Evolutionary conservation across 768 basidiomycete species (phyloP), one percentile per base, ranked within the genome.

Genomic region (Tremella yokohamensis): DNA sequence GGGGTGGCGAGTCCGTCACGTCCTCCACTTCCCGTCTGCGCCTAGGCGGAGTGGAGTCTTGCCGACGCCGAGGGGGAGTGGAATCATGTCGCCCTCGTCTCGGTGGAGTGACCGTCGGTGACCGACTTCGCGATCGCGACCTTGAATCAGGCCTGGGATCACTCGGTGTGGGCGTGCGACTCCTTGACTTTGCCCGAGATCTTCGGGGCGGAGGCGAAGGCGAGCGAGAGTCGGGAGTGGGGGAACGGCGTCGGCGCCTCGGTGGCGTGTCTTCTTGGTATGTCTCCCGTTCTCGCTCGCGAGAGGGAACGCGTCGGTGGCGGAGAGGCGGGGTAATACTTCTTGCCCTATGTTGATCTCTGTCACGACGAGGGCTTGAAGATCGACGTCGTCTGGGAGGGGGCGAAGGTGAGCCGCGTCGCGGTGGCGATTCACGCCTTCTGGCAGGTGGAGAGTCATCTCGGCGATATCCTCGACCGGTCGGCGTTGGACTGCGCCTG

Each of bases 101-200:
- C 15, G 62, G 65, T 0, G 66, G 66, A 50, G 63, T 61, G 39
- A 60, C 52, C 12, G 54, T 64, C n/a, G 61, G 64, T 6, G 60
- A 52, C 16, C 57, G 56, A 11, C 62, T 66, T 11, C 62, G 44
- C 0, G 68, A 64, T 15, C 60, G 53, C 16, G 64, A 61, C 20
- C 62, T 48, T 16, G 24, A 40, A 22, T 24, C 16, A 4, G 25
- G 16, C 34, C 68, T 51, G 13, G 59, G 25, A 18, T 44, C 37
- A 24, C 48, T 45, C 1, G 37, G 56, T 8, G 19, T 25, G 3
- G 20, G 3, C 19, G 16, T 22, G 13, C 13, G 51, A 8, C 56
- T 40, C 8, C 26, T 42, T 34, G 57, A 44, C 15, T 8, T 26
- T 1, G 57, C 40, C n/a, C 37, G 47, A 0, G 61, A 54, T 34